Conservation (phyloP, 2,329 filamentous ascomycete genomes). For the Colletotrichum sublineola region DNA sequence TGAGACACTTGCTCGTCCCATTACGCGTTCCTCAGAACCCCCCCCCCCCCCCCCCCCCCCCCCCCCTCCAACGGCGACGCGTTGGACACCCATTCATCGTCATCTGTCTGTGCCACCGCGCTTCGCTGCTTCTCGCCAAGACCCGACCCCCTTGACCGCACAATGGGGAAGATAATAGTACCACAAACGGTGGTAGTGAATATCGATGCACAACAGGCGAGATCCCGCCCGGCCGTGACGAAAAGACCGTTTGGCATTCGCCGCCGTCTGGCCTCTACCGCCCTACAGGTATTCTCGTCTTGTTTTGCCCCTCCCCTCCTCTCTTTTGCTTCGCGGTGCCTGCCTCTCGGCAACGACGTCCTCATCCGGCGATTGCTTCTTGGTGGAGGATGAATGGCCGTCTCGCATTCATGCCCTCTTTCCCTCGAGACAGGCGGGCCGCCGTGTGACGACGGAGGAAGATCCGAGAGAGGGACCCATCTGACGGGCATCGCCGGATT, state of each 20-base stretch:
- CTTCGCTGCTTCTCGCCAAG: conserved; percentile 21
- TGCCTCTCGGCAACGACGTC: not conserved
- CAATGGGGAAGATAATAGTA: too few species aligned
- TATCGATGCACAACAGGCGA: not conserved
- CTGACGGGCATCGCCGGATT: conserved; percentile 26
- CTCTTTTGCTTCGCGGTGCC: not conserved
- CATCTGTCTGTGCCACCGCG: conserved; percentile 14
- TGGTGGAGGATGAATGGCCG: not conserved
- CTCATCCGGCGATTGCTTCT: not conserved
- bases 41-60: not conserved
- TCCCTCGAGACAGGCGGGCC: conserved; percentile 11
- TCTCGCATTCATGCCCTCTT: not conserved
- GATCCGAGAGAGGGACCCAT: conserved; percentile 11
- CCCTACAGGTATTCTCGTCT: not conserved
- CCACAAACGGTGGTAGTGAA: not conserved
- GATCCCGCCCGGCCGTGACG: not conserved
- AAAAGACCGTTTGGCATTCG: not conserved
- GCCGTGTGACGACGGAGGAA: conserved; percentile 3
- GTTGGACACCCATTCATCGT: not conserved
- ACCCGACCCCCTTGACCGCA: not conserved
- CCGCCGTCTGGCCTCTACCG: not conserved
- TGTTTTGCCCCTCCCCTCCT: not conserved
- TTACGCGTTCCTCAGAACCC: not conserved
- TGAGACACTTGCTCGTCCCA: not conserved
- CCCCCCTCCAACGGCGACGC: not conserved